These are phyloP conservation scores for Fragaria ananassa DNA, from an alignment of 306 rosid species.

Conservation along the genomic window DNA sequence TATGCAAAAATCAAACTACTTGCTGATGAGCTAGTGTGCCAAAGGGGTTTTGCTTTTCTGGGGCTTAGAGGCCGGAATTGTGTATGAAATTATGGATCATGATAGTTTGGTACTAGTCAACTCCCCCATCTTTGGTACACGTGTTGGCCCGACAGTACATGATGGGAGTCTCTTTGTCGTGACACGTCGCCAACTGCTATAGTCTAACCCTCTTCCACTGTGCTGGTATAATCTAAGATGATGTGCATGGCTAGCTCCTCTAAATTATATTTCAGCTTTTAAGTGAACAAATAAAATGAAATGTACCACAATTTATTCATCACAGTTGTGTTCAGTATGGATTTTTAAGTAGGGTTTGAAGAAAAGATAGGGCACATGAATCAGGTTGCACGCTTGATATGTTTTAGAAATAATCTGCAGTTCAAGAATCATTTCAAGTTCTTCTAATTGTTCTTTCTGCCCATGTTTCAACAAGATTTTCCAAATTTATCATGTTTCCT, in stretches of 20 bases:
- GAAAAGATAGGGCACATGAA: neutral
- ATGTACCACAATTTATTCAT: neutral
- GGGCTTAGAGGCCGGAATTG: neutral
- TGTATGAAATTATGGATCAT: neutral
- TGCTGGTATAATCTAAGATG: conserved; percentile 11
- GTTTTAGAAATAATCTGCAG: neutral
- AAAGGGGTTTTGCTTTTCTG: neutral
- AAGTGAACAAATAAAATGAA: neutral
- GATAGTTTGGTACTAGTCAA: conserved; percentile 26
- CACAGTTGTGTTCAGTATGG: neutral
- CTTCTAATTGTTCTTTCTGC: neutral
- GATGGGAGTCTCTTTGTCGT: conserved; percentile 46
- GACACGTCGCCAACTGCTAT: conserved; percentile 31
- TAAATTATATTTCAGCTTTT: neutral
- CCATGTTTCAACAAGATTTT: neutral
- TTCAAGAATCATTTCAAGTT: neutral
- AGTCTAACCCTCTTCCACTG: conserved; percentile 7
- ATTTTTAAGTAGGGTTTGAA: neutral
- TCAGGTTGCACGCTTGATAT: neutral
- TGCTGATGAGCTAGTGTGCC: neutral
- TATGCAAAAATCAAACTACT: conserved; percentile 1
- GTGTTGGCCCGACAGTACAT: conserved; percentile 53
- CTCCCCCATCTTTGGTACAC: conserved; percentile 40
- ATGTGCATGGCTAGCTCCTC: neutral
- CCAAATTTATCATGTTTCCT: neutral